Evolutionary conservation across 495 filamentous ascomycete genomes (phyloP).

Genomic region (Clohesyomyces aquaticus): DNA sequence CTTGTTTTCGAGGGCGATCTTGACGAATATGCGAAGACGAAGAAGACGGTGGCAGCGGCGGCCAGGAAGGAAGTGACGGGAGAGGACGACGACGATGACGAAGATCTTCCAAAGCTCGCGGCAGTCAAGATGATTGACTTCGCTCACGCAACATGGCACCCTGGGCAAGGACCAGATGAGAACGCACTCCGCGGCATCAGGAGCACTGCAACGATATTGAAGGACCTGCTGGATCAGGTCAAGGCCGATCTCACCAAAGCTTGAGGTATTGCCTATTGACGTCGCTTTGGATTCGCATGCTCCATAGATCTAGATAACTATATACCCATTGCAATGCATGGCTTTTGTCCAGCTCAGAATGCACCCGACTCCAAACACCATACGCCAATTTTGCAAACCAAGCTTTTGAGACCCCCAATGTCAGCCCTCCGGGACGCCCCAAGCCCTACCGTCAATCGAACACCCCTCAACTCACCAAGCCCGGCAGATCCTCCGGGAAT

Average conservation of each 20-base stretch:
- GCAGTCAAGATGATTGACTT: conserved; percentile 93
- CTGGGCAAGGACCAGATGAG: conserved; percentile 84
- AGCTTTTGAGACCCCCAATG: background rate
- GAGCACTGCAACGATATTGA: conserved; percentile 71
- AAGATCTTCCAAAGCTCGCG: conserved; percentile 73
- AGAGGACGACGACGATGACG: conserved; percentile 64
- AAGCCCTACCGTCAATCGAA: too few species aligned
- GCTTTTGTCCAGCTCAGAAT: background rate
- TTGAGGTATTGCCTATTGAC: background rate
- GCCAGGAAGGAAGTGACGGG: conserved; percentile 55
- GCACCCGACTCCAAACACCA: background rate
- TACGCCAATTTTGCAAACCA: background rate
- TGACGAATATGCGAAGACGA: conserved; percentile 56
- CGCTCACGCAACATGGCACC: conserved; percentile 87
- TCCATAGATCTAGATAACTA: conserved; percentile 14
- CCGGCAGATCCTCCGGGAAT: conserved; percentile 50
- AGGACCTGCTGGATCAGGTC: conserved; percentile 56
- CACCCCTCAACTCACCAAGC: conserved; percentile 40
- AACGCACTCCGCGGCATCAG: conserved; percentile 78
- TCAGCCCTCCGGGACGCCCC: background rate
- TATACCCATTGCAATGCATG: conserved; percentile 20
- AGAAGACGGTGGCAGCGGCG: conserved; percentile 60
- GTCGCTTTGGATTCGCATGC: background rate
- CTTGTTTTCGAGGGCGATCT: conserved; percentile 92
- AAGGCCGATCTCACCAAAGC: conserved; percentile 15